Conservation (phyloP, 2,329 filamentous ascomycete genomes). For the Penicillium sp. region DNA sequence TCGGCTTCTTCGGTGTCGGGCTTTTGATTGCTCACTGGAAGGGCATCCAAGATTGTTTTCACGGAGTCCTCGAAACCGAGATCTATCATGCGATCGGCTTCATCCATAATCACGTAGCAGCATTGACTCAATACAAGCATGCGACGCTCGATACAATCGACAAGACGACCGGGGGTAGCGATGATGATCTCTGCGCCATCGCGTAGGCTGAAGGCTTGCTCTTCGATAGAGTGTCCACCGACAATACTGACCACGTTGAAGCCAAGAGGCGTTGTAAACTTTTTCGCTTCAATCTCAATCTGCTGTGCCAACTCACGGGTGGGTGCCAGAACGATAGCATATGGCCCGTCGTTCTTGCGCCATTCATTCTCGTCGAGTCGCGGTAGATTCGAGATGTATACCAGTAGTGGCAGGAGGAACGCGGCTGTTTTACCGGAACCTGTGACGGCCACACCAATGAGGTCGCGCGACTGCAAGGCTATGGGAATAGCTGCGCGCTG, state of each 20-base stretch:
- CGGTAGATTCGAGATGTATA: constrained; percentile 90
- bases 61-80: constrained; percentile 96
- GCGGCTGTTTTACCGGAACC: constrained; percentile 98
- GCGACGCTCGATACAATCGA: constrained; percentile 92
- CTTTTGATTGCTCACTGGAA: constrained; percentile 91
- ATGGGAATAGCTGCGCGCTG: constrained; percentile 95
- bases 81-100: constrained; percentile 98
- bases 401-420: constrained; percentile 84
- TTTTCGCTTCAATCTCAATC: constrained; percentile 88
- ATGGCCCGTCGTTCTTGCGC: constrained; percentile 91
- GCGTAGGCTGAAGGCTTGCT: constrained; percentile 83
- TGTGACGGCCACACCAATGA: constrained; percentile 97
- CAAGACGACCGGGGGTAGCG: constrained; percentile 92
- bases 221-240: constrained; percentile 92
- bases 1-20: constrained; percentile 91
- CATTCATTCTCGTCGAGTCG: constrained; percentile 74
- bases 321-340: constrained; percentile 93
- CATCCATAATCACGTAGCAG: constrained; percentile 98
- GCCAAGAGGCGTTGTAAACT: constrained; percentile 84
- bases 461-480: constrained; percentile 82
- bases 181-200: constrained; percentile 97
- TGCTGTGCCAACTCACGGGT: constrained; percentile 97
- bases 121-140: constrained; percentile 92
- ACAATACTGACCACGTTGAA: constrained; percentile 96
- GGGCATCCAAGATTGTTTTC: constrained; percentile 92